phyloP scores from a whole-genome alignment of 1,284 basidiomycete species.

The Tilletia caries region DNA sequence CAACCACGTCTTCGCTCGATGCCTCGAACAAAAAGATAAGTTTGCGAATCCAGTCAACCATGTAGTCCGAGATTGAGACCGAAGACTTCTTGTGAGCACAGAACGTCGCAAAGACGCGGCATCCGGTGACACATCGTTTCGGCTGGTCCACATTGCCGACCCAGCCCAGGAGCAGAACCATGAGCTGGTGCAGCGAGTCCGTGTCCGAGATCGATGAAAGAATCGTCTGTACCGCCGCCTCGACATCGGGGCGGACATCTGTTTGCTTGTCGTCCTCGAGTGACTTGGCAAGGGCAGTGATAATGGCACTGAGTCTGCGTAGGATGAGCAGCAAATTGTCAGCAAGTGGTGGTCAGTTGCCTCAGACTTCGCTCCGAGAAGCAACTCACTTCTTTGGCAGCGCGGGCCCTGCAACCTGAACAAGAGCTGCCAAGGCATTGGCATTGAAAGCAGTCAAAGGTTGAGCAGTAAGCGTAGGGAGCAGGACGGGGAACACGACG shows the following conservation, averaged over 20 bases:
- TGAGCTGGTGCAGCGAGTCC: constrained; percentile 49
- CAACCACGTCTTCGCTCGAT: constrained; percentile 68
- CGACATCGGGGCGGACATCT: constrained; percentile 15
- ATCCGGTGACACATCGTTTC: constrained; percentile 36
- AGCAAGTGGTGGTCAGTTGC: neutral
- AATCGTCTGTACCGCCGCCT: neutral
- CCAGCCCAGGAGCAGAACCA: constrained; percentile 51
- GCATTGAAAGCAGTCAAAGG: constrained; percentile 96
- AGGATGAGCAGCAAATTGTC: neutral
- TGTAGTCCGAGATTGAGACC: constrained; percentile 60
- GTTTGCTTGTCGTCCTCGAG: constrained; percentile 41
- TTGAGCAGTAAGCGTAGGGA: constrained; percentile 82
- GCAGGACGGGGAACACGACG: constrained; percentile 95
- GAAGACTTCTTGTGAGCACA: constrained; percentile 37
- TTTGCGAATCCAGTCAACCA: constrained; percentile 92
- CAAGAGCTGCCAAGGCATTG: constrained; percentile 81
- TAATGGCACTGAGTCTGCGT: constrained; percentile 35
- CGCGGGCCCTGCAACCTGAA: constrained; percentile 86
- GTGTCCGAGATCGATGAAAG: constrained; percentile 32
- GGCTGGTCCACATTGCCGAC: constrained; percentile 33
- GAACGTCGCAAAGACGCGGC: constrained; percentile 42
- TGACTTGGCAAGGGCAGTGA: constrained; percentile 46
- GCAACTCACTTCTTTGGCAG: constrained; percentile 58
- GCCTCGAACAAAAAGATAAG: constrained; percentile 84
- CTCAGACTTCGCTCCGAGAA: neutral